Percentiles rank a stretch among this genome's conserved stretches.
Evolutionary conservation across 1,284 basidiomycete genomes (phyloP).

Genomic region (Athelia psychrophila): DNA sequence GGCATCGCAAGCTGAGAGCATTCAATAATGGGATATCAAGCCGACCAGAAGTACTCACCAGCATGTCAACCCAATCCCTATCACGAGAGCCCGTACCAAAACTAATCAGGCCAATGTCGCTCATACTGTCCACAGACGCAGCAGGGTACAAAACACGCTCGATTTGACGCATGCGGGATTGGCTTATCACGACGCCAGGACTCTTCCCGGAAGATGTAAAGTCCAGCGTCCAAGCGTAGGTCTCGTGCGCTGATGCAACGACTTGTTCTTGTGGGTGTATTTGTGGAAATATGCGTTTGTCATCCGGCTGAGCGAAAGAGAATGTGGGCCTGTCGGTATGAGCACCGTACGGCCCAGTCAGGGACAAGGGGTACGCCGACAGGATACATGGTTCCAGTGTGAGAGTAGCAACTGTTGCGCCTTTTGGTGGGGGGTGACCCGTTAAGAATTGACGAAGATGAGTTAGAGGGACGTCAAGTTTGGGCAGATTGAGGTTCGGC

Average conservation of each 20-base stretch:
- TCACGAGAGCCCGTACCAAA: slow-evolving; percentile 36
- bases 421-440: slow-evolving; percentile 33
- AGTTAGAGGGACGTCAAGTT: slow-evolving; percentile 50
- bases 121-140: slow-evolving; percentile 41
- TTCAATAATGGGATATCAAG: slow-evolving; percentile 27
- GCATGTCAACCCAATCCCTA: slow-evolving; percentile 67
- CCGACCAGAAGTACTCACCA: slow-evolving; percentile 44
- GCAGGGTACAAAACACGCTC: slow-evolving; percentile 58
- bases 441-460: slow-evolving; percentile 47
- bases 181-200: slow-evolving; percentile 64
- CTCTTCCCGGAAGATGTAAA: slow-evolving; percentile 57
- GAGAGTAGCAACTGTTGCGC: slow-evolving; percentile 57
- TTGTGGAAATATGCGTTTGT: slow-evolving; percentile 49
- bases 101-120: slow-evolving; percentile 43
- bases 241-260: slow-evolving; percentile 31
- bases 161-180: slow-evolving; percentile 66
- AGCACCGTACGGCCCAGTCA: background rate
- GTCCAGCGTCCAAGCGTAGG: slow-evolving; percentile 61
- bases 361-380: background rate
- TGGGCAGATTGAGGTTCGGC: slow-evolving; percentile 26
- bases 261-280: slow-evolving; percentile 23
- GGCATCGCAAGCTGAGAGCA: no score
- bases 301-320: background rate
- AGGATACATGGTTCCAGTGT: slow-evolving; percentile 38
- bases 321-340: background rate